A percentile compares a stretch with the other conserved stretches of the same genome.
Evolutionary conservation across 2,329 filamentous ascomycete species (phyloP).

Genomic region (Fusarium kyushuense): DNA sequence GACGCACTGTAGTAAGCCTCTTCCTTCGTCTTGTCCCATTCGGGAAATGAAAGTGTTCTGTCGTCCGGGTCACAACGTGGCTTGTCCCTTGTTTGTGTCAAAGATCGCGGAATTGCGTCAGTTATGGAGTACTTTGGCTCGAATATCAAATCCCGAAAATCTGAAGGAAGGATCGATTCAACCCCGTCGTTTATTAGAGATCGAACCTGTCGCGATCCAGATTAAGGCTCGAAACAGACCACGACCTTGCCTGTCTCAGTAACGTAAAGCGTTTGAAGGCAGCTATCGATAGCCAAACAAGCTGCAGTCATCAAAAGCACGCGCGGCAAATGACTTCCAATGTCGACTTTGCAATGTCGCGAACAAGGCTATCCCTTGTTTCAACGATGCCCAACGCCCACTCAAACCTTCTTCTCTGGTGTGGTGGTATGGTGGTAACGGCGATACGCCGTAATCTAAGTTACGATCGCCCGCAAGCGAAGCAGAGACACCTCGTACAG

Average conservation of each 20-base stretch:
- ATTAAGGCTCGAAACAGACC: conserved; percentile 31
- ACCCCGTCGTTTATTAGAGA: conserved; percentile 46
- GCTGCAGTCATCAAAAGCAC: conserved; percentile 33
- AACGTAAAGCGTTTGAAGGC: conserved; percentile 14
- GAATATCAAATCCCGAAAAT: conserved; percentile 36
- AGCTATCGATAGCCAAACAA: conserved; percentile 25
- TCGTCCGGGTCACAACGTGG: conserved; percentile 43
- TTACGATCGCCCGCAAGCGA: conserved; percentile 46
- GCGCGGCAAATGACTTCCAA: conserved; percentile 34
- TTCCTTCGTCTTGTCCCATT: conserved; percentile 43
- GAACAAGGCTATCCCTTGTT: conserved; percentile 49
- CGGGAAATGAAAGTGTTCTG: conserved; percentile 29
- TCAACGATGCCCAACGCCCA: conserved; percentile 45
- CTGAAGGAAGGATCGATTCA: conserved; percentile 35
- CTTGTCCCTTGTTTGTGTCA: conserved; percentile 35
- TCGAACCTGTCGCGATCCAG: conserved; percentile 30
- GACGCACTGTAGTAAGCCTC: conserved; percentile 38
- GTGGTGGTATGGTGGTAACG: conserved; percentile 35
- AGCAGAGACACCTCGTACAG: conserved; percentile 25
- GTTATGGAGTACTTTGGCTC: conserved; percentile 33
- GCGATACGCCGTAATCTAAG: conserved; percentile 37
- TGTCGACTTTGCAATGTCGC: conserved; percentile 34
- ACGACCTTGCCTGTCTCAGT: conserved; percentile 36
- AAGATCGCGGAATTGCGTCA: conserved; percentile 39
- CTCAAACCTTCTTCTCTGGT: conserved; percentile 31